Evolutionary conservation across 2,329 filamentous ascomycete species (phyloP), one percentile per base, ranked within the genome.

Genomic region (Myriosclerotinia duriaeana): DNA sequence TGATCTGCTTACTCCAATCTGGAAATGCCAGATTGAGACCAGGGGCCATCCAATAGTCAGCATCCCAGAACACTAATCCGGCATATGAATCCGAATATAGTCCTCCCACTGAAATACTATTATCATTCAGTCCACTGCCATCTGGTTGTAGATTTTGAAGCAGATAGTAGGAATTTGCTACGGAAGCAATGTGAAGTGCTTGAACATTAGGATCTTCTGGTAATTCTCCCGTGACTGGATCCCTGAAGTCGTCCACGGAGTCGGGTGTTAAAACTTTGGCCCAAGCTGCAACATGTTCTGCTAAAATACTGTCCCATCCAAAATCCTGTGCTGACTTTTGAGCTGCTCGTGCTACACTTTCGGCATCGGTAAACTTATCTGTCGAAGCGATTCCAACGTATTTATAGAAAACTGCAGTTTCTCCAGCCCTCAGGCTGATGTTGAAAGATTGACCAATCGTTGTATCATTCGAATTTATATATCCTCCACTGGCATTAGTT

Each of bases 91-190:
- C 87, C 6, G 87, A 88, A 0, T 82, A 84, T 30, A 91, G 76
- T 0, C 89, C 89, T 66, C 88, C 87, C n/a, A 91, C 89, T 2
- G 86, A 80, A 59, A 91, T 85, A 70, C 87, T 89, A 74, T 88
- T 80, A 30, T 84, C 80, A 67, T 88, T 85, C 6, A 90, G 55
- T 79, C 83, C 61, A 84, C 79, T 26, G 75, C 85, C 72, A 78
- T 84, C 76, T 79, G 75, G 74, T 62, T 73, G 71, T 14, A 76
- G 42, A 46, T 84, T 84, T 67, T 85, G 84, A 5, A 87, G 75
- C 1, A 88, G 75, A 70, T 86, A 83, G 71, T 82, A 87, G 0
- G 84, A 78, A 55, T 84, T 87, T 1, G 83, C 83, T 30, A 85
- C 79, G 0, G 83, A 78, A 9, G 80, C 78, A 60, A 87, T 84